Base-by-base conservation (phyloP, 2,329 filamentous ascomycete species). In the Ophiostoma sp. region DNA sequence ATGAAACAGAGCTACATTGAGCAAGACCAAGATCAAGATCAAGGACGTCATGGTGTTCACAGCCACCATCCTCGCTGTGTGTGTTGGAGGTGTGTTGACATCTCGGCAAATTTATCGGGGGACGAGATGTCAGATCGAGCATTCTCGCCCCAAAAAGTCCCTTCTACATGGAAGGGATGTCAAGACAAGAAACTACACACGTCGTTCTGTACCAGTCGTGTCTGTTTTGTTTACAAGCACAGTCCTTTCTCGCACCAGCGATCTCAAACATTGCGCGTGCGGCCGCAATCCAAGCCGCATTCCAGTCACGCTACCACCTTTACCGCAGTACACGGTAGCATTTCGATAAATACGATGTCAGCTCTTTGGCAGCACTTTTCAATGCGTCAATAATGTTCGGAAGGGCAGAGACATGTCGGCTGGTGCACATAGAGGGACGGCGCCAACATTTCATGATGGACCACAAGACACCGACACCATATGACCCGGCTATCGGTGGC, bases 141-240 rank as follows among this genome's bases (percentile, higher is more conserved):
- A 63, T 63, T 63, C 33, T 42, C 25, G 6, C 31, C 22, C 15
- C 28, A 19, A 33, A 17, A 39, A 63, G 55, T 33, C 12, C 15
- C 9, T 63, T 5, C 22, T 39, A 63, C 59, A 22, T 25, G 19
- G 1, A 7, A 19, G 33, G 17, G 33, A 25, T 6, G 33, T 12
- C 3, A 12, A 17, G 4, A 48, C 11, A 17, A 19, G 3, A 25
- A 31, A 33, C 15, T 3, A n/a, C 31, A 39, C 17, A 39, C 19
- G 5, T 33, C 50, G n/a, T n/a, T 59, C 15, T 55, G 6, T 22
- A 25, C n/a, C 12, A 8, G 11, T 22, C 9, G n/a, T 64, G n/a
- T 45, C 15, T 45, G 61, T 64, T 45, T 64, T 45, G 61, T 64
- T 64, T 42, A 64, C 61, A 59, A 17, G 19, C 59, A 12, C 61